Conservation (phyloP, 1,284 basidiomycete genomes). For the Uromyces viciae-fabae region DNA sequence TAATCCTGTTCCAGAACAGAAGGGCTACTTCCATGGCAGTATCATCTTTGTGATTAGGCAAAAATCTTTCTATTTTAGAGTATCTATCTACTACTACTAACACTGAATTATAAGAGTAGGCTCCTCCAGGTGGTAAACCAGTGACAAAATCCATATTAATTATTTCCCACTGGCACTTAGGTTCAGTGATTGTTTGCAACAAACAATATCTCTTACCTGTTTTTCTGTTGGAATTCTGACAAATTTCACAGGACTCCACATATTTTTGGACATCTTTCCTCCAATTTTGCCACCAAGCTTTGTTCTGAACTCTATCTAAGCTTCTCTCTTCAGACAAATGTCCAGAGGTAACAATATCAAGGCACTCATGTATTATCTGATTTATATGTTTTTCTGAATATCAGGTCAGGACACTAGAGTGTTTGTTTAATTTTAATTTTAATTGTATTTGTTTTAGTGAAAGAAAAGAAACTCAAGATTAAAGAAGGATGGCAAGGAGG, state of each 20-base stretch:
- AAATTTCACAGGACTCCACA: not conserved
- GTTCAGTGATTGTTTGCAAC: not conserved
- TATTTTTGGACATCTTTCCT: not conserved
- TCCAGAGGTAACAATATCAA: not conserved
- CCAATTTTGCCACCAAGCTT: not conserved
- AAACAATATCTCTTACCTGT: not conserved
- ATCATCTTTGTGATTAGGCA: constrained; percentile 4
- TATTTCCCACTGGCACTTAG: not conserved
- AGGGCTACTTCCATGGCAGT: constrained; percentile 15
- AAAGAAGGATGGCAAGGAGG: no score
- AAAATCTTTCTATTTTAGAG: not conserved
- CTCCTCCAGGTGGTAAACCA: not conserved
- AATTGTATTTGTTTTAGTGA: no score
- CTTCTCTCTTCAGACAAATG: not conserved
- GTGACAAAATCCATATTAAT: not conserved
- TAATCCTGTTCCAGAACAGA: constrained; percentile 16
- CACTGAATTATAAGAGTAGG: not conserved
- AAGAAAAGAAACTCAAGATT: no score
- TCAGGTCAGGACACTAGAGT: no score
- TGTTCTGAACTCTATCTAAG: not conserved
- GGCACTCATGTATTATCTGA: no score
- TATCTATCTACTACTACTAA: constrained; percentile 15
- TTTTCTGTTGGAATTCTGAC: not conserved
- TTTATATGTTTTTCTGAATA: no score
- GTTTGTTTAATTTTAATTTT: no score